Evolutionary conservation across 495 filamentous ascomycete species (phyloP), one percentile per base, ranked within the genome.

Genomic region (Cercophora newfieldiana): DNA sequence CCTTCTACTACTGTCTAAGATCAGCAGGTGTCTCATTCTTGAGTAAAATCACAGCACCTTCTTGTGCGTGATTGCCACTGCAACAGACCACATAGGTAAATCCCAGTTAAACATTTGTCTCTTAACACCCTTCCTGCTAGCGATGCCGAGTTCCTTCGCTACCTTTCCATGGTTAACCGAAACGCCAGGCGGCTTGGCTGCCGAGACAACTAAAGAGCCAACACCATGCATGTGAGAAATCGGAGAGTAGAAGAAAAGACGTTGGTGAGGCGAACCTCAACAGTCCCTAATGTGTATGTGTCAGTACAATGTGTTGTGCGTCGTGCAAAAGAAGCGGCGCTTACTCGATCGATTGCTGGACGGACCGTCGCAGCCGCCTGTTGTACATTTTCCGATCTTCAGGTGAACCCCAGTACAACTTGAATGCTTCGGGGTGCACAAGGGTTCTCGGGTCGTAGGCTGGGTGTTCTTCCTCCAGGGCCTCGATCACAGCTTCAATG

Each of bases 371-470:
- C 49, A 98, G 79, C 70, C 88, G 89, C 62, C 93, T 85, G 66
- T 90, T 91, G 80, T 98, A 99, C 67, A 86, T 77, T 77, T 90
- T 95, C 64, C 91, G 89, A 33, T 94, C 89, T 0, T 94, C 89
- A 5, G 85, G 75, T 0, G 83, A 82, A 3, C 93, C 94, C 95
- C 95, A 99, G 73, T 88, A 97, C 22, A 98, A 78, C 74, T 87
- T 91, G 19, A 90, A 87, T 7, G 94, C 95, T 69, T 97, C 94
- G 2, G 86, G 89, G 68, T 97, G 89, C 28, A 99, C 94, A 0
- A 91, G 84, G 10, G 91, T 96, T 61, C 95, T 83, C 0, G 95
- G 95, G 73, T 99, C 96, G 71, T 94, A 98, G 0, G 91, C 88
- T 1, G 94, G 93, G 0, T 83, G 80, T 49, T 95, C 92, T 48